Evolutionary conservation across 2,329 filamentous ascomycete species (phyloP), one percentile per base, ranked within the genome.

Genomic region (Beauveria bassiana): DNA sequence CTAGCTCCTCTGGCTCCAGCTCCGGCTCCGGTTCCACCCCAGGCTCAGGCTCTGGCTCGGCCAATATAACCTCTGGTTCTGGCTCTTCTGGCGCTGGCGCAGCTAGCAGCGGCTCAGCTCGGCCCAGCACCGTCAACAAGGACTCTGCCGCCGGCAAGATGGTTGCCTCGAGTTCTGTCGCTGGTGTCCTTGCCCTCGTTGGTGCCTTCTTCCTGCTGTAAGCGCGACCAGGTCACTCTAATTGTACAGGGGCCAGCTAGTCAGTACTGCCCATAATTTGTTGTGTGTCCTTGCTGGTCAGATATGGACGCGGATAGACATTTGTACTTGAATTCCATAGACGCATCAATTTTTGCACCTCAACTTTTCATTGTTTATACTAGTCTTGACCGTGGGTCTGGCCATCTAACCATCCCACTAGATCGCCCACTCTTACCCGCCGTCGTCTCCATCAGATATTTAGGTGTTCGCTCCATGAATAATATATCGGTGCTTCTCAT

Each of bases 1-100:
- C 59, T 3, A 34, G 53, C 60, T 42, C 47, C 9, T 22, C 52
- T 22, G 59, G 43, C 34, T 28, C 31, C 12, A 14, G 31, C 31
- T 56, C 53, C 14, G 49, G 47, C 31, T 47, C 61, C 20, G 38
- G 26, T 22, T 24, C 59, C 40, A n/a, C 20, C 46, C 2, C 26
- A 5, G 14, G 14, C 18, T 68, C 67, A 10, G 67, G 65, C 9
- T 67, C 67, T 7, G 68, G 70, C 52, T 69, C 65, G 5, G 61
- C 56, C 22, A 24, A 24, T 14, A 18, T 52, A 24, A 43, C 26
- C 42, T 38, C 59, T n/a, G 22, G 16, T 12, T 46, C 59, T 34
- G 67, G 65, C 9, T 66, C 67, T 10, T 46, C 59, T 34, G 67
- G 65, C 9, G 66, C 67, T 10, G 68, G 54, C 40, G 43, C 26